Conservation (phyloP, 2,329 filamentous ascomycete species). For the Penicillium fuscoglaucum region DNA sequence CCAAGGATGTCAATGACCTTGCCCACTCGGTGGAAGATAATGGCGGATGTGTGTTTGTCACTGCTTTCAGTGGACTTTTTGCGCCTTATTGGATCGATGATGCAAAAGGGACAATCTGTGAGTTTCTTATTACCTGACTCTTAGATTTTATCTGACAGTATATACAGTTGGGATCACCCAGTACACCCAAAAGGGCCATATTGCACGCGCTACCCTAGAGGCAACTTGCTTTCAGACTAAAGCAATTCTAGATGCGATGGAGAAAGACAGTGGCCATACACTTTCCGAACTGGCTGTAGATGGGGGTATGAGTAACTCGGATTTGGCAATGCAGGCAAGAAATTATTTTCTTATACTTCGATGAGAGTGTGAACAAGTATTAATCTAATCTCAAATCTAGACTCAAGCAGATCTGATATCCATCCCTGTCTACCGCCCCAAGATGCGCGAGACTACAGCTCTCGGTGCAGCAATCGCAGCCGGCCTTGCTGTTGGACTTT, state of each 20-base stretch:
- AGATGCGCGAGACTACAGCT: constrained; percentile 88
- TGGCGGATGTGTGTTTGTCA: constrained; percentile 83
- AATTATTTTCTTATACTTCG: background rate
- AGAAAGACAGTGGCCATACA: constrained; percentile 75
- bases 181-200: constrained; percentile 80
- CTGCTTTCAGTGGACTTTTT: constrained; percentile 86
- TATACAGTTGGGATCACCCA: constrained; percentile 72
- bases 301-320: constrained; percentile 84
- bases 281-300: constrained; percentile 80
- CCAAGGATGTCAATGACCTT: constrained; percentile 63
- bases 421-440: constrained; percentile 78
- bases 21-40: constrained; percentile 69
- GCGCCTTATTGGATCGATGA: constrained; percentile 95
- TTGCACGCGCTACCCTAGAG: constrained; percentile 84
- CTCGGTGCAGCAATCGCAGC: constrained; percentile 87
- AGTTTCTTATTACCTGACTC: constrained; percentile 28
- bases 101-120: constrained; percentile 82
- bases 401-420: constrained; percentile 83
- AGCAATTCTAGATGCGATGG: constrained; percentile 91
- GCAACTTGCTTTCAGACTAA: constrained; percentile 91
- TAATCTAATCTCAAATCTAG: constrained; percentile 5
- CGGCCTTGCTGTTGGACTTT: constrained; percentile 75
- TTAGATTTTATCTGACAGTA: constrained; percentile 6
- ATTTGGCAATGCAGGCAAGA: constrained; percentile 76
- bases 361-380: constrained; percentile 18